Evolutionary conservation across 352 stramenopile genomes (phyloP).

Genomic region (Pythium phragmiticola): DNA sequence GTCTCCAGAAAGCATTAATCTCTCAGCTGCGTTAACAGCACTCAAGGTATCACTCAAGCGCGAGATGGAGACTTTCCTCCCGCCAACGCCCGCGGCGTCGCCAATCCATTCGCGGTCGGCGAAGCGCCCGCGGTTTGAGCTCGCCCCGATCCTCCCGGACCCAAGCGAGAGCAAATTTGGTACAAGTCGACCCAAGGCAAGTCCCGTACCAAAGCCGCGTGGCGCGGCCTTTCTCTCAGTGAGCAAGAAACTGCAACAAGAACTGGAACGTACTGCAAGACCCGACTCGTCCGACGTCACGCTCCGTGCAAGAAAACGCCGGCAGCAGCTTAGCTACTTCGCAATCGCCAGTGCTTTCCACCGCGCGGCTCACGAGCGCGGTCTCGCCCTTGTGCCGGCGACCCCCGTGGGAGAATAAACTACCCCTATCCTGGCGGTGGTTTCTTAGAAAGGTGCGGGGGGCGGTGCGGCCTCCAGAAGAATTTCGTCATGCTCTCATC

Average conservation of each 20-base stretch:
- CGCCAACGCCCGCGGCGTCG: constrained; percentile 68
- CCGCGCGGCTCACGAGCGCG: constrained; percentile 67
- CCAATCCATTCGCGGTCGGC: constrained; percentile 42
- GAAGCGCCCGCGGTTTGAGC: constrained; percentile 70
- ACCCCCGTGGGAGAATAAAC: constrained; percentile 16
- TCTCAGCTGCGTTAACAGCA: constrained; percentile 55
- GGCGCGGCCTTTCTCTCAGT: constrained; percentile 60
- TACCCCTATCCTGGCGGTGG: not conserved
- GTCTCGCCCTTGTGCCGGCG: constrained; percentile 38
- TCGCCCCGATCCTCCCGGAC: constrained; percentile 29
- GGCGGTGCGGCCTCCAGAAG: not conserved
- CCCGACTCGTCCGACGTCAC: constrained; percentile 44
- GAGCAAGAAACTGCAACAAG: constrained; percentile 69
- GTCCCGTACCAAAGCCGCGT: constrained; percentile 34
- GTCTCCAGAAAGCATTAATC: constrained; percentile 39
- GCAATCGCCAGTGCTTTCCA: constrained; percentile 81
- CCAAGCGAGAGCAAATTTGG: constrained; percentile 22
- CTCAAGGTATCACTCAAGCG: constrained; percentile 79
- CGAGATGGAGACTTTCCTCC: constrained; percentile 66
- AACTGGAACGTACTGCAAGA: constrained; percentile 51
- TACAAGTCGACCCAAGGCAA: constrained; percentile 29
- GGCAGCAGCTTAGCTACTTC: constrained; percentile 78
- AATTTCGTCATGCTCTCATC: too few species aligned
- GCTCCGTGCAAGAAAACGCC: constrained; percentile 48
- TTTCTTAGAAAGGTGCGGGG: too few species aligned